These are phyloP conservation scores for Acrodontium crateriforme DNA, from an alignment of 2,329 filamentous ascomycete genomes.

Conservation along the genomic window DNA sequence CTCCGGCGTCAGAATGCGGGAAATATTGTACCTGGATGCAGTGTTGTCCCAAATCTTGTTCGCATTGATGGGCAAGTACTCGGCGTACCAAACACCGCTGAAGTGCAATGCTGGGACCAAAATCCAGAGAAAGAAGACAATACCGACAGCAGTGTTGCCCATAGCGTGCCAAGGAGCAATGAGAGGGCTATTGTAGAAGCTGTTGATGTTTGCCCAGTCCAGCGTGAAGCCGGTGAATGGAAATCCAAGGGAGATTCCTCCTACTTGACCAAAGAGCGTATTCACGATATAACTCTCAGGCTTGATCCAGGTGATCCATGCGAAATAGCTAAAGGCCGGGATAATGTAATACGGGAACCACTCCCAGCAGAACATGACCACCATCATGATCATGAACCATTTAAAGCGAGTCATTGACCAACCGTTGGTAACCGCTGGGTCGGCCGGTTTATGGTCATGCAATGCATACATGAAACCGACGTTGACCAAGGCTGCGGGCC, in stretches of 20 bases:
- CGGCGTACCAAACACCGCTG: slow-evolving; percentile 62
- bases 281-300: slow-evolving; percentile 70
- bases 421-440: slow-evolving; percentile 41
- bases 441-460: slow-evolving; percentile 68
- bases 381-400: slow-evolving; percentile 66
- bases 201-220: slow-evolving; percentile 59
- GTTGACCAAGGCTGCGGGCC: slow-evolving; percentile 76
- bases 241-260: slow-evolving; percentile 67
- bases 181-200: slow-evolving; percentile 8
- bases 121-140: slow-evolving; percentile 57
- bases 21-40: slow-evolving; percentile 66
- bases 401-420: slow-evolving; percentile 72
- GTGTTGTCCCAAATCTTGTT: slow-evolving; percentile 75
- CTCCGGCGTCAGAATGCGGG: slow-evolving; percentile 60
- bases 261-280: slow-evolving; percentile 80
- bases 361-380: slow-evolving; percentile 64
- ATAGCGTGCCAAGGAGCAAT: slow-evolving; percentile 66
- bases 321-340: slow-evolving; percentile 78
- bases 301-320: slow-evolving; percentile 75
- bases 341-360: slow-evolving; percentile 71
- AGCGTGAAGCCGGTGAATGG: slow-evolving; percentile 75
- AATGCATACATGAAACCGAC: slow-evolving; percentile 79
- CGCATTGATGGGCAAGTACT: slow-evolving; percentile 76
- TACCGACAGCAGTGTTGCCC: slow-evolving; percentile 30
- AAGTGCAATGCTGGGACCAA: slow-evolving; percentile 61